phyloP scores from a whole-genome alignment of 768 basidiomycete genomes.

The Russula abietina region DNA sequence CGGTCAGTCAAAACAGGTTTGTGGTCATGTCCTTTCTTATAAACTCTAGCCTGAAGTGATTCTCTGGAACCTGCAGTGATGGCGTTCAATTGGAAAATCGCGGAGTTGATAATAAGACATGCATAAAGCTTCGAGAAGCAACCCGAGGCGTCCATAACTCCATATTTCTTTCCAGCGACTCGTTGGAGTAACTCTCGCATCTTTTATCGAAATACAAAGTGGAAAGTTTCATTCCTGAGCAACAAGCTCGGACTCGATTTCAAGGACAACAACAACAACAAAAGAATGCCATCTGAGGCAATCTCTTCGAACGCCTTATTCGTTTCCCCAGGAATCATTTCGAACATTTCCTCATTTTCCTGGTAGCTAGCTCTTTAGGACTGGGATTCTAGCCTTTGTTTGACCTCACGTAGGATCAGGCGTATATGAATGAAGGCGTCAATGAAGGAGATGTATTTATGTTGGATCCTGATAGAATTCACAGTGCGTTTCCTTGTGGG shows the following conservation, averaged over 20 bases:
- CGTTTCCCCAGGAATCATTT: constrained; percentile 59
- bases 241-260: constrained; percentile 45
- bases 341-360: no score
- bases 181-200: constrained; percentile 41
- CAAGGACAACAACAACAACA: constrained; percentile 32
- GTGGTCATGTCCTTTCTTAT: no score
- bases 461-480: constrained; percentile 5
- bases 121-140: constrained; percentile 56
- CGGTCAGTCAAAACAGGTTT: constrained; percentile 64
- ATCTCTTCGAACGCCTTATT: constrained; percentile 53
- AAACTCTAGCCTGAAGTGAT: not conserved
- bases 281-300: constrained; percentile 40
- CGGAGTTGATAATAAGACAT: constrained; percentile 52
- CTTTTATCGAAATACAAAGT: constrained; percentile 47
- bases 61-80: constrained; percentile 61
- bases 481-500: constrained; percentile 2
- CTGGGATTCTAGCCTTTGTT: no score
- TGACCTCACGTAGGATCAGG: constrained; percentile 71
- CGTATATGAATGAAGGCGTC: constrained; percentile 14
- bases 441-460: constrained; percentile 11
- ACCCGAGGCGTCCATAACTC: constrained; percentile 51
- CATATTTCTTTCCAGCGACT: constrained; percentile 58
- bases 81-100: constrained; percentile 76
- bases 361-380: no score
- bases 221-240: constrained; percentile 40